phyloP scores from a whole-genome alignment of 2,329 filamentous ascomycete species.

The Colletotrichum melonis region DNA sequence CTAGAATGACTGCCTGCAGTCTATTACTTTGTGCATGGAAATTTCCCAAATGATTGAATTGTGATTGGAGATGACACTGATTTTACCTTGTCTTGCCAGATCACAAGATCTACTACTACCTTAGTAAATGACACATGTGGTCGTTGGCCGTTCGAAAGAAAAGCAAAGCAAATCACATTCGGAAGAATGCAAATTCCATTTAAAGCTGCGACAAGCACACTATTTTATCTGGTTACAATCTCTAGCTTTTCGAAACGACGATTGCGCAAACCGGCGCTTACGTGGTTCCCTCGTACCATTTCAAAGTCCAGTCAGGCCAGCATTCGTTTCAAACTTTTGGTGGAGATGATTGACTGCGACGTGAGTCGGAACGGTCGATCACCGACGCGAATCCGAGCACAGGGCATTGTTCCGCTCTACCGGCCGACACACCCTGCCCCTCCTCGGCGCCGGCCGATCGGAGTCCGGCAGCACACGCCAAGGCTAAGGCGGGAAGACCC shows the following conservation, averaged over 20 bases:
- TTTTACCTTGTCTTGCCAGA: too few species aligned
- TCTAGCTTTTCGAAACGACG: not conserved
- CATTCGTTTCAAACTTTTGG: not conserved
- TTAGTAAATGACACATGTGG: too few species aligned
- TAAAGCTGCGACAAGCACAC: not conserved
- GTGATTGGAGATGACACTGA: too few species aligned
- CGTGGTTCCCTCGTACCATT: not conserved
- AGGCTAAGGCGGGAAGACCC: conserved; percentile 5
- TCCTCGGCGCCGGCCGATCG: conserved; percentile 21
- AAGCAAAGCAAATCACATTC: not conserved
- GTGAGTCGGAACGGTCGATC: not conserved
- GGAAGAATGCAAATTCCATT: not conserved
- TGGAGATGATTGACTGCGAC: not conserved
- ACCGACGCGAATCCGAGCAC: not conserved
- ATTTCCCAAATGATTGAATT: too few species aligned
- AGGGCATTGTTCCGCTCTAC: not conserved
- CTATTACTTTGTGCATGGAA: too few species aligned
- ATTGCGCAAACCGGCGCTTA: not conserved
- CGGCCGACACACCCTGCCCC: not conserved
- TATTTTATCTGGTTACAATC: not conserved
- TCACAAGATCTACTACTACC: too few species aligned
- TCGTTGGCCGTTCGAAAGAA: not conserved
- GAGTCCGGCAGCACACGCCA: not conserved
- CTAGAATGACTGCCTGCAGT: too few species aligned
- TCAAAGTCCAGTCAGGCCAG: not conserved